phyloP scores from a whole-genome alignment of 176 grass and related monocot genomes.

The Oryza nivara region DNA sequence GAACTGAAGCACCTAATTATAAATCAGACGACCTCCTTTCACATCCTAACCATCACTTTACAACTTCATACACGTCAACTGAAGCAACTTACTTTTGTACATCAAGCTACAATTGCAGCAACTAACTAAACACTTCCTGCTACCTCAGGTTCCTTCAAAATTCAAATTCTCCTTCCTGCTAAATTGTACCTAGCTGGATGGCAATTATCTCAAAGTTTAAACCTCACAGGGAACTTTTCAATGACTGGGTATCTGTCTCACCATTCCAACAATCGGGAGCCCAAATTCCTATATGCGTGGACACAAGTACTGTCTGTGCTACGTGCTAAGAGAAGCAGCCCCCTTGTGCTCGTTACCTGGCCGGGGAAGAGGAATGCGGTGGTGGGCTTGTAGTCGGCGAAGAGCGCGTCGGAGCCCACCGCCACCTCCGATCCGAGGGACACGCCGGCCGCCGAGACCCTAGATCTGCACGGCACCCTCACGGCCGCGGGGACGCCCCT shows the following conservation, averaged over 20 bases:
- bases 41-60: conserved; percentile 4
- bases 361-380: conserved; percentile 93
- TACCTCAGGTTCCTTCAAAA: not conserved
- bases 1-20: not conserved
- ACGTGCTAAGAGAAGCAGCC: conserved; percentile 20
- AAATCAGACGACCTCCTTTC: not conserved
- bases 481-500: conserved; percentile 30
- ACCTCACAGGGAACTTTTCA: not conserved
- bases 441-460: conserved; percentile 55
- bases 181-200: not conserved
- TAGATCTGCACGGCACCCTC: conserved; percentile 60
- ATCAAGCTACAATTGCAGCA: not conserved
- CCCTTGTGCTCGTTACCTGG: conserved; percentile 57
- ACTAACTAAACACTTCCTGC: not conserved
- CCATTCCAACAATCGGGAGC: not conserved
- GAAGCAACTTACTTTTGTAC: not conserved
- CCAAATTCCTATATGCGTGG: not conserved
- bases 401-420: conserved; percentile 58
- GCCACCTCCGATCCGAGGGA: conserved; percentile 62
- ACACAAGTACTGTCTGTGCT: not conserved
- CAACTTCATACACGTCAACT: not conserved
- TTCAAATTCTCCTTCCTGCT: not conserved
- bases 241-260: not conserved
- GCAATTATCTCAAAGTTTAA: not conserved
- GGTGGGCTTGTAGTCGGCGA: conserved; percentile 80